Evolutionary conservation across 2,329 filamentous ascomycete genomes (phyloP), one percentile per base, ranked within the genome.

Genomic region (Sporothrix luriei): DNA sequence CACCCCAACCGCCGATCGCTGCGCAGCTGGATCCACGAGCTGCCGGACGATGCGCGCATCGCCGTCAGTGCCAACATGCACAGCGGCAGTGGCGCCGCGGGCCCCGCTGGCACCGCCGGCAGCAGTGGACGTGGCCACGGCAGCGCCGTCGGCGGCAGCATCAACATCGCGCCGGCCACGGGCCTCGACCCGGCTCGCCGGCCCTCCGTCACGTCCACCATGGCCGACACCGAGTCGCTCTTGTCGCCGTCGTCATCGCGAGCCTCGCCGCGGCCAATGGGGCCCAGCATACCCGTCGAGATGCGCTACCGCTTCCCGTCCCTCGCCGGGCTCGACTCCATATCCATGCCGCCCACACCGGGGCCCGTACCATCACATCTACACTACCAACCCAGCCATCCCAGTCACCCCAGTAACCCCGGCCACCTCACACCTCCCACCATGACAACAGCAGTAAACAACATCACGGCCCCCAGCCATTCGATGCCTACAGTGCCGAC

Each of bases 171-270:
- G 11, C 54, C 66, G 4, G 51, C 66, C 13, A 51, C 29, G 0
- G 66, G 46, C 19, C 54, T 61, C 24, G 66, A 68, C 29, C 43
- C 40, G 5, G 40, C 40, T 10, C 54, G 66, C 2, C 49, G 62
- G 24, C 67, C 70, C 33, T 68, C 59, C 7, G 46, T 64, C 9
- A 48, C 68, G 10, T 71, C 68, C 7, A 55, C 64, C 5, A 65
- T 40, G 48, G 66, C 70, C 26, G 54, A 51, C 24, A 49, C 68
- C 24, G 70, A 71, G 24, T 71, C 70, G n/a, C 46, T 69, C 4
- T 62, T 65, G 66, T 69, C 54, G 29, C 54, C 46, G 16, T 46
- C 66, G 43, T 68, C 66, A n/a, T 52, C 55, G 14, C 26, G 66
- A 13, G 66, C 54, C 4, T 61, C 54, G 26, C 55, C 66, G 10